These are phyloP conservation scores for Kluyveromyces siamensis DNA, from an alignment of 805 yeast species.

Conservation along the genomic window DNA sequence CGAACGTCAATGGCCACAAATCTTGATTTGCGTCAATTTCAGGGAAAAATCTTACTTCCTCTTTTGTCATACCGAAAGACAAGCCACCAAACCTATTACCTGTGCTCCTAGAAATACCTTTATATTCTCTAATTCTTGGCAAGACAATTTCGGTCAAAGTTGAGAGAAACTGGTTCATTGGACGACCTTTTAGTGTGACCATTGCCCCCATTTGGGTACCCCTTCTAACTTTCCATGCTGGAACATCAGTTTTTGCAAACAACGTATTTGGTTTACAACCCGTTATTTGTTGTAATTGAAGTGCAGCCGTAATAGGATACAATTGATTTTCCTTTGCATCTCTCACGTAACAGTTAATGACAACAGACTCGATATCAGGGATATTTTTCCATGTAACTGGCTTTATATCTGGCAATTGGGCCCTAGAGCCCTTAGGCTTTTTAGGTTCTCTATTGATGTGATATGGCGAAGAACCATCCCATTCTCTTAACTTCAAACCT, in stretches of 20 bases:
- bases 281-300: constrained; percentile 89
- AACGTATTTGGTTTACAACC: constrained; percentile 72
- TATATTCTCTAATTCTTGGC: constrained; percentile 84
- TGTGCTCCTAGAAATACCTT: constrained; percentile 62
- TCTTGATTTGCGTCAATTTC: constrained; percentile 89
- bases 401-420: constrained; percentile 64
- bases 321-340: constrained; percentile 63
- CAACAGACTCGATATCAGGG: constrained; percentile 61
- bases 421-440: constrained; percentile 67
- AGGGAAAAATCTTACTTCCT: constrained; percentile 77
- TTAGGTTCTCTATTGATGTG: constrained; percentile 73
- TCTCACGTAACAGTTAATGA: constrained; percentile 67
- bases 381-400: constrained; percentile 61
- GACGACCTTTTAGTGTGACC: constrained; percentile 64
- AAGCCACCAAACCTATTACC: constrained; percentile 87
- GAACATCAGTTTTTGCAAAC: constrained; percentile 69
- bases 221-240: constrained; percentile 77
- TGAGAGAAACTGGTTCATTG: constrained; percentile 75
- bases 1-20: constrained; percentile 78
- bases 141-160: constrained; percentile 87
- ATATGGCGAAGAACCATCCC: constrained; percentile 87
- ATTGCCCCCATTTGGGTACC: constrained; percentile 92
- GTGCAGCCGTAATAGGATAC: constrained; percentile 63
- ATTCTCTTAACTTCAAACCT: constrained; percentile 69
- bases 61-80: constrained; percentile 72